Conservation (phyloP, 345 rosid species). For the Rhizophora apiculata region DNA sequence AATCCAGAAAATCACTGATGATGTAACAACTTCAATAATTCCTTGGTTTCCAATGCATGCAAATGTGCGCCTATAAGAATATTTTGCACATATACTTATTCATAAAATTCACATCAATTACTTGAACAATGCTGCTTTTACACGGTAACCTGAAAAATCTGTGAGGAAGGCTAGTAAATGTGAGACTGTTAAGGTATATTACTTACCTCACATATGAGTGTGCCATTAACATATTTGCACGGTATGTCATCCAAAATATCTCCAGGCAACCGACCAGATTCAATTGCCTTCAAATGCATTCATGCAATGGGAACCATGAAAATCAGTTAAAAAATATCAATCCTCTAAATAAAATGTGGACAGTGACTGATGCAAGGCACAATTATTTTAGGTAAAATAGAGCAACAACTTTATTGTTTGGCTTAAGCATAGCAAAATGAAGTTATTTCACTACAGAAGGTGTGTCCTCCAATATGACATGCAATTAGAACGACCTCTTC, state of each 20-base stretch:
- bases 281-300: conserved; percentile 62
- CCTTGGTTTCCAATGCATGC: neutral
- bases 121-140: neutral
- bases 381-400: neutral
- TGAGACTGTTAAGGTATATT: neutral
- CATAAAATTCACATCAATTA: conserved; percentile 1
- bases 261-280: conserved; percentile 82
- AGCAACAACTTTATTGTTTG: neutral
- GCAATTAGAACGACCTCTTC: neutral
- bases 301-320: neutral
- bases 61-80: neutral
- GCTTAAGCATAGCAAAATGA: neutral
- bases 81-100: neutral
- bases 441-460: neutral
- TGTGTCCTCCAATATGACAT: neutral
- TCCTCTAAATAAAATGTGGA: neutral
- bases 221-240: conserved; percentile 71
- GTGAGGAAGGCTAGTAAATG: neutral
- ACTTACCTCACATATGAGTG: conserved; percentile 79
- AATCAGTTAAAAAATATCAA: neutral
- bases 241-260: conserved; percentile 75
- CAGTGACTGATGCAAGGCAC: neutral
- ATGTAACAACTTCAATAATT: conserved; percentile 5
- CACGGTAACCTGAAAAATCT: neutral
- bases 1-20: neutral